A percentile compares a stretch with the other conserved stretches of the same genome.
Conservation (phyloP, 495 filamentous ascomycete genomes). For the Margaritispora aquatica region DNA sequence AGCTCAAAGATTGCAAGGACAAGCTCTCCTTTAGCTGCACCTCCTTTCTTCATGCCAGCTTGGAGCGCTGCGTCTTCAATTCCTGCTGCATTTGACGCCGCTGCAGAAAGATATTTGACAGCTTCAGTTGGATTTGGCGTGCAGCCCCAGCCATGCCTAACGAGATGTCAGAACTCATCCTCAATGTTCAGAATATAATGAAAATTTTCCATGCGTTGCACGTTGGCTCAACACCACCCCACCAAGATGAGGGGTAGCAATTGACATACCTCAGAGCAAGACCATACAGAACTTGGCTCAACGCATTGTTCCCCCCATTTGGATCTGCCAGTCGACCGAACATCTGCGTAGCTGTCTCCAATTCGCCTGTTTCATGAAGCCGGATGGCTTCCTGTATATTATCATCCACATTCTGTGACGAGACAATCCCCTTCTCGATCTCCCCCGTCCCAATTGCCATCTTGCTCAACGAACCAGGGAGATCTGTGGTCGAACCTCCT, state of each 20-base stretch:
- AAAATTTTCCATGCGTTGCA: neutral
- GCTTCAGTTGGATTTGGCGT: conserved; percentile 62
- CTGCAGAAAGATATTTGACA: conserved; percentile 75
- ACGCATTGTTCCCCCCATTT: conserved; percentile 78
- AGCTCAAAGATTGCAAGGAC: conserved; percentile 96
- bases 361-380: conserved; percentile 76
- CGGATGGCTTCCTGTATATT: conserved; percentile 95
- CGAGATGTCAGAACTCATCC: conserved; percentile 10
- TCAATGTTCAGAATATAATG: neutral
- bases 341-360: conserved; percentile 72
- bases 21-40: conserved; percentile 92
- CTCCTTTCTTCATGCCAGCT: conserved; percentile 86
- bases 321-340: conserved; percentile 86
- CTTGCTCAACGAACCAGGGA: conserved; percentile 10
- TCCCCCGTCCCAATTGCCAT: conserved; percentile 8
- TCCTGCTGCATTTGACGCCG: conserved; percentile 84
- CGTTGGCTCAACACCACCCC: neutral
- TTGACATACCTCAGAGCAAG: conserved; percentile 75
- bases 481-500: conserved; percentile 6
- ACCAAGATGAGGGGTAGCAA: conserved; percentile 4
- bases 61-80: conserved; percentile 78
- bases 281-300: conserved; percentile 94
- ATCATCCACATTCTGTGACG: conserved; percentile 51
- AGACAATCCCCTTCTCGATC: conserved; percentile 27
- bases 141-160: conserved; percentile 92